Percentiles rank a stretch among this genome's conserved stretches.
These are phyloP conservation scores for Ophiosphaerella narmari DNA, from an alignment of 2,329 filamentous ascomycete species.

Conservation along the genomic window DNA sequence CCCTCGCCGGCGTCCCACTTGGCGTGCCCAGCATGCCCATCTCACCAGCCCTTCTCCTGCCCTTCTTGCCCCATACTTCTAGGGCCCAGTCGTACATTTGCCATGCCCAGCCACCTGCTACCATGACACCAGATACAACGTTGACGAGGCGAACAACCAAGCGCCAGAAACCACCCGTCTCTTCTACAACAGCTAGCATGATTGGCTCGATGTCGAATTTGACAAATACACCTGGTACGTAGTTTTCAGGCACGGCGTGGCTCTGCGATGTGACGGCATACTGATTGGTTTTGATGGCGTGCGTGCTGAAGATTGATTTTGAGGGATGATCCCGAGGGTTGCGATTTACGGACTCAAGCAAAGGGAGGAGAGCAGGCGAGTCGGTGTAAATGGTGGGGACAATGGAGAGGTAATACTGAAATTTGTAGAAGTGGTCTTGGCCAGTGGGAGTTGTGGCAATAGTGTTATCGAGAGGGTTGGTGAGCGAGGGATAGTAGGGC, in stretches of 20 bases:
- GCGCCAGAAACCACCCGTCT: constrained; percentile 72
- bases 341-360: constrained; percentile 42
- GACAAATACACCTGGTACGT: constrained; percentile 90
- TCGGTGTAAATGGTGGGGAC: constrained; percentile 89
- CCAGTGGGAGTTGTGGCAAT: constrained; percentile 82
- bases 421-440: constrained; percentile 83
- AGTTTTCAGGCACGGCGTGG: constrained; percentile 68
- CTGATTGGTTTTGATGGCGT: constrained; percentile 88
- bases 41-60: constrained; percentile 45
- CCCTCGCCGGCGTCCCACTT: constrained; percentile 2
- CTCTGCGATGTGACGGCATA: constrained; percentile 95
- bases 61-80: constrained; percentile 54
- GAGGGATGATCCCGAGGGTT: constrained; percentile 41
- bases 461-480: constrained; percentile 93
- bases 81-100: constrained; percentile 77
- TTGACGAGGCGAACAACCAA: constrained; percentile 86
- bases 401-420: constrained; percentile 95
- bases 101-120: constrained; percentile 92
- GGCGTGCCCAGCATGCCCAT: constrained; percentile 54
- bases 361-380: constrained; percentile 55
- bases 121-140: constrained; percentile 85
- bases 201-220: constrained; percentile 99
- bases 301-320: constrained; percentile 45
- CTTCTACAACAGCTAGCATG: constrained; percentile 81
- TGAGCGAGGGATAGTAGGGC: constrained; percentile 90